These are phyloP conservation scores for Kazachstania sp. DNA, from an alignment of 1,139 yeast genomes.

Conservation along the genomic window DNA sequence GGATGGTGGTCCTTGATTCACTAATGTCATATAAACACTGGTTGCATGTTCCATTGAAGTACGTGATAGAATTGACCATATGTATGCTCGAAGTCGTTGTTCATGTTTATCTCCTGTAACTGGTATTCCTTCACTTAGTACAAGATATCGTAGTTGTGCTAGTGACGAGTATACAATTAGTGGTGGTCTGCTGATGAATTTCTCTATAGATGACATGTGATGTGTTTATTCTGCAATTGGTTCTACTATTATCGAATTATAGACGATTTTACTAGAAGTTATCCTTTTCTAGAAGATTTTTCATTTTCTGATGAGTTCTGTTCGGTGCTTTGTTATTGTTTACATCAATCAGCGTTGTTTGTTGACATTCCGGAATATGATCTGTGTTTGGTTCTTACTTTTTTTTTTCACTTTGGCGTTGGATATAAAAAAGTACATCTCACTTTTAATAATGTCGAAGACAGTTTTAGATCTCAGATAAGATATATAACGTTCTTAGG, in stretches of 20 bases:
- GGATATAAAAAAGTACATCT: no score
- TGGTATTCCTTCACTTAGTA: conserved; percentile 69
- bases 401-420: no score
- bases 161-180: conserved; percentile 57
- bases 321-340: no score
- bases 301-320: no score
- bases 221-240: not conserved
- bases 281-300: not conserved
- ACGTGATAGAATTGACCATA: conserved; percentile 73
- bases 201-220: conserved; percentile 23
- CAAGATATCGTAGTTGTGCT: conserved; percentile 69
- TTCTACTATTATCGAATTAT: no score
- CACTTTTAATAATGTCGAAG: no score
- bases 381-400: no score
- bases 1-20: conserved; percentile 48
- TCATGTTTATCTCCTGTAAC: conserved; percentile 36
- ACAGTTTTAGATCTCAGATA: no score
- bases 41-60: conserved; percentile 51
- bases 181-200: conserved; percentile 27
- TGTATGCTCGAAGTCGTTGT: conserved; percentile 64
- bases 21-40: conserved; percentile 45
- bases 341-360: no score
- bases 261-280: no score
- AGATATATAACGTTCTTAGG: no score
- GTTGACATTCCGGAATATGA: no score